These are phyloP conservation scores for Nemania bipapillata DNA, from an alignment of 2,329 filamentous ascomycete genomes.

Conservation along the genomic window DNA sequence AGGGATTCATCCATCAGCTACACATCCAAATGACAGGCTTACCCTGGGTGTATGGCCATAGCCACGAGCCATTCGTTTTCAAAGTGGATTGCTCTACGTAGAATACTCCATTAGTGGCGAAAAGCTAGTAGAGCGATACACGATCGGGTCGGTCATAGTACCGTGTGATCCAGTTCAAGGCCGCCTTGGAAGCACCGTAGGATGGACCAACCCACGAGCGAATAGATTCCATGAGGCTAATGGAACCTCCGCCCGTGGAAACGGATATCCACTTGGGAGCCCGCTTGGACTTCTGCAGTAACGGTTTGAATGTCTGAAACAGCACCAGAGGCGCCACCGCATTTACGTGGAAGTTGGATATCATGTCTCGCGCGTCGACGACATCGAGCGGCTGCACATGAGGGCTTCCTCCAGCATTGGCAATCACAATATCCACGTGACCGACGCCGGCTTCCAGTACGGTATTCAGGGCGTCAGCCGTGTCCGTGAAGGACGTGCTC, in stretches of 20 bases:
- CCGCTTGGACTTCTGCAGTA: too few relatives aligned
- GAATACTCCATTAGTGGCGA: too few relatives aligned
- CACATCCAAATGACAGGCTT: too few relatives aligned
- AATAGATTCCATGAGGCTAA: neutral
- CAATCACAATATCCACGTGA: conserved; percentile 51
- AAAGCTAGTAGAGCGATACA: too few relatives aligned
- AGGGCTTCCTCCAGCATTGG: conserved; percentile 51
- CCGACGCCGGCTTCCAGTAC: conserved; percentile 41
- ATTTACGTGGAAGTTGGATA: conserved; percentile 45
- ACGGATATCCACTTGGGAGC: conserved; percentile 17
- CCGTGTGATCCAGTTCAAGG: conserved; percentile 49
- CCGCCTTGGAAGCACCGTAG: conserved; percentile 51
- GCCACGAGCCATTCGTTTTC: too few relatives aligned
- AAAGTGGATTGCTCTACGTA: too few relatives aligned
- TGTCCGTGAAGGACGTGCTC: conserved; percentile 42
- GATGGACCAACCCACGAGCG: conserved; percentile 39
- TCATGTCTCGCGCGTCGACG: conserved; percentile 46
- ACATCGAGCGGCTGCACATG: conserved; percentile 46
- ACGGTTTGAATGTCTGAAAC: too few relatives aligned
- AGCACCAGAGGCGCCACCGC: conserved; percentile 46
- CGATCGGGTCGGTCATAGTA: too few relatives aligned
- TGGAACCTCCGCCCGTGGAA: neutral
- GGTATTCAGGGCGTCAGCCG: conserved; percentile 43
- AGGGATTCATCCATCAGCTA: too few relatives aligned
- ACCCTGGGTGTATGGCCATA: too few relatives aligned